Base-by-base conservation (phyloP, 768 basidiomycete species). In the Macrolepiota fuliginosa region DNA sequence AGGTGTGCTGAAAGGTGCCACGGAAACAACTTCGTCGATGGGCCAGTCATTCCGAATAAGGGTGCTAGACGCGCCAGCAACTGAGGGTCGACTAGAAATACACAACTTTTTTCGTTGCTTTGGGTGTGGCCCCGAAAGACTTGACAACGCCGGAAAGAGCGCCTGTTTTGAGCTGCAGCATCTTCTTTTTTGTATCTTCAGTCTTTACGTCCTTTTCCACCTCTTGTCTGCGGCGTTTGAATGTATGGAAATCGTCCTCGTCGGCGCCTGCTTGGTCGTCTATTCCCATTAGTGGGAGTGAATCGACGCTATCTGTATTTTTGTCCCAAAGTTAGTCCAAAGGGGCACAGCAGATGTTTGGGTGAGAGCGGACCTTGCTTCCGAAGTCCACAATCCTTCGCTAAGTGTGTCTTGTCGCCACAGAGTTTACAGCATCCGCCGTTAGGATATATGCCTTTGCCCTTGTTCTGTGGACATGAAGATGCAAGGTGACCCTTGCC, bases 361-460 rank as follows among this genome's bases (percentile, higher is more conserved):
- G 36, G 15, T 12, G 11, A 49, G 19, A n/a, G 17, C 76, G 36
- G 60, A 81, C 91, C 87, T 70, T 81, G 74, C 69, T 82, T 84
- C 54, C 89, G 75, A 52, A 91, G 75, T 15, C 74, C 79, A 70
- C 96, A 98, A 71, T 96, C 85, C 69, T 85, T 91, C 0, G 92
- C 94, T 6, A 96, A 81, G 75, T 97, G 96, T 2, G 85, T 82
- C 4, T 87, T 94, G 60, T 91, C 86, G 7, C 89, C 87, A 68
- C 96, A 98, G 9, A 97, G 78, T 68, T 94, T 96, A 69, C 96
- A 98, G 61, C 80, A 84, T 2, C 96, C 96, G 25, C 94, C 94
- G 62, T 96, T 90, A 0, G 94, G 92, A 67, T 97, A 97, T 25
- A 96, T 80, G 0, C 95, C 94, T 66, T 85, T 90, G 0, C 80